Evolutionary conservation across 306 rosid genomes (phyloP).

Genomic region (Cyclanthera cordifolia): DNA sequence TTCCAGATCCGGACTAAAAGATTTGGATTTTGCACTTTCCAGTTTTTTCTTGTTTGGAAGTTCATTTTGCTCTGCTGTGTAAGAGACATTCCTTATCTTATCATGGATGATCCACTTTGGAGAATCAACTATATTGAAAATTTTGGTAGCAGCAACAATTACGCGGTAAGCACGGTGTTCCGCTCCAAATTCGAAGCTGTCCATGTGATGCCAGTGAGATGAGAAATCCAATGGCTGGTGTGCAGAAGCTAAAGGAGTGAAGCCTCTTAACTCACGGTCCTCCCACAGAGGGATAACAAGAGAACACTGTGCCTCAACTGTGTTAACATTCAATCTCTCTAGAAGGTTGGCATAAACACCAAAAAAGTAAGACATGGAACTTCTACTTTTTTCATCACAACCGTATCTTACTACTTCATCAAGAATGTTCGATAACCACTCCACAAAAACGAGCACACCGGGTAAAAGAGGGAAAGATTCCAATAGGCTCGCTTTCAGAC

Average conservation of each 20-base stretch:
- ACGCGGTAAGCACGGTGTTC: slow-evolving; percentile 52
- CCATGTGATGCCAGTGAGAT: slow-evolving; percentile 36
- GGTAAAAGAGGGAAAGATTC: slow-evolving; percentile 57
- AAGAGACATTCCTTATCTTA: slow-evolving; percentile 21
- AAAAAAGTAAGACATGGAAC: slow-evolving; percentile 58
- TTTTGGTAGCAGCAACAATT: slow-evolving; percentile 43
- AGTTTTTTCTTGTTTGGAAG: slow-evolving; percentile 25
- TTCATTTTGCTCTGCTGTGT: slow-evolving; percentile 23
- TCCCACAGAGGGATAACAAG: slow-evolving; percentile 69
- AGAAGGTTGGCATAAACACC: slow-evolving; percentile 40
- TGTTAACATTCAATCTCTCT: slow-evolving; percentile 21
- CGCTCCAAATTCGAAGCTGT: slow-evolving; percentile 38
- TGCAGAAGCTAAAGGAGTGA: slow-evolving; percentile 39
- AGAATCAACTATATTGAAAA: slow-evolving; percentile 38
- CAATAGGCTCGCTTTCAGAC: slow-evolving; percentile 34
- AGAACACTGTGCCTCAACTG: slow-evolving; percentile 22
- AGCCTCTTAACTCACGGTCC: slow-evolving; percentile 88
- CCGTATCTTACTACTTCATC: slow-evolving; percentile 29
- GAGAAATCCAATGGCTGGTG: slow-evolving; percentile 51
- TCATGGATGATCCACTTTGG: slow-evolving; percentile 44
- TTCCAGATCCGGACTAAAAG: slow-evolving; percentile 16
- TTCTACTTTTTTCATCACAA: slow-evolving; percentile 36
- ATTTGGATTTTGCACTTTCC: slow-evolving; percentile 18
- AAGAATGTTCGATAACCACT: slow-evolving; percentile 49
- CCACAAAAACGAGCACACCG: slow-evolving; percentile 68